Conservation (phyloP, 148 eudicot species). For the Silene uniflora region DNA sequence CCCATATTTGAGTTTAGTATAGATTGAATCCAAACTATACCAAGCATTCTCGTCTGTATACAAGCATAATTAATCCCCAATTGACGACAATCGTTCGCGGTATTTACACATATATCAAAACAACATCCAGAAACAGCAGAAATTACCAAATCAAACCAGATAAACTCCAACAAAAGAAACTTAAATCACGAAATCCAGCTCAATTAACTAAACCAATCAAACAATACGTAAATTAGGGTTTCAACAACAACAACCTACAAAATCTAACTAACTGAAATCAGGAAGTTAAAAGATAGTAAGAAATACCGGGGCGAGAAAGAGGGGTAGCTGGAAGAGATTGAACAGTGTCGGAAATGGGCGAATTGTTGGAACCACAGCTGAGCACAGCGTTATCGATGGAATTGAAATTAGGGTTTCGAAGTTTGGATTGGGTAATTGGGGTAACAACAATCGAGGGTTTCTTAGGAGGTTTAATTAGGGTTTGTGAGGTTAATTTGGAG, state of each 20-base stretch:
- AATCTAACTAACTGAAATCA: background rate
- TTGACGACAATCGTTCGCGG: background rate
- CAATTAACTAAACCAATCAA: background rate
- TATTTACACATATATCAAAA: background rate
- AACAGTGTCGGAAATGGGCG: background rate
- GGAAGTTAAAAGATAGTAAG: background rate
- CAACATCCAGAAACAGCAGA: background rate
- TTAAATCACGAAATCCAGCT: constrained; percentile 1
- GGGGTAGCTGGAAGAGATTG: constrained; percentile 16
- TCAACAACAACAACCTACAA: too few relatives aligned
- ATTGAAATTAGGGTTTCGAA: constrained; percentile 15
- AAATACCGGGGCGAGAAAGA: constrained; percentile 20
- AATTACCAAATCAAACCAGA: constrained; percentile 4
- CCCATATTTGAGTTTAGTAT: background rate
- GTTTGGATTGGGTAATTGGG: background rate
- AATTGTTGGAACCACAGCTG: constrained; percentile 17
- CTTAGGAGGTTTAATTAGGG: constrained; percentile 10
- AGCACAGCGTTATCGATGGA: background rate
- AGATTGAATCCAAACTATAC: background rate
- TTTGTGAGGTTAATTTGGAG: background rate
- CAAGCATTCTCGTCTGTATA: background rate
- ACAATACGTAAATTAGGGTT: background rate
- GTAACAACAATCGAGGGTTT: background rate
- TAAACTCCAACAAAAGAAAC: constrained; percentile 1
- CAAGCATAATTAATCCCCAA: background rate